phyloP scores from a whole-genome alignment of 176 grass and related monocot species.

The Eragrostis nindensis region DNA sequence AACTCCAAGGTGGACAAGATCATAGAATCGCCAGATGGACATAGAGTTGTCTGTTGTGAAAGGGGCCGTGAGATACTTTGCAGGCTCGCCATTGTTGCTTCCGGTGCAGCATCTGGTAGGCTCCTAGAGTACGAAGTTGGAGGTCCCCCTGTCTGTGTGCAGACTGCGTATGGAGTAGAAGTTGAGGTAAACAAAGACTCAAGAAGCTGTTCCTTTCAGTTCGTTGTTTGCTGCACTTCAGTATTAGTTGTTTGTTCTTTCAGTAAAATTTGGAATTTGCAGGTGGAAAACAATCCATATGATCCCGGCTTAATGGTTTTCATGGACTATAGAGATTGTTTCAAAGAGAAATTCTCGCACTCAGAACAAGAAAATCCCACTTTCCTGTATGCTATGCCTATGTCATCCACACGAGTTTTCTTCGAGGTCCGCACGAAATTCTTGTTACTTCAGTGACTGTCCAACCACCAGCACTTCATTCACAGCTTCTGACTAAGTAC shows the following conservation, averaged over 20 bases:
- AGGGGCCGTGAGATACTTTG: constrained; percentile 65
- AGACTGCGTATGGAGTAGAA: constrained; percentile 97
- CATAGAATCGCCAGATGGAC: constrained; percentile 76
- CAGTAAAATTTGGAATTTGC: constrained; percentile 60
- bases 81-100: constrained; percentile 99
- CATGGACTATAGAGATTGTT: constrained; percentile 98
- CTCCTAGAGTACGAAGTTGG: constrained; percentile 96
- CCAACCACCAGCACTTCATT: neutral
- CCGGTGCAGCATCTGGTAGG: constrained; percentile 93
- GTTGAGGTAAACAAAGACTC: constrained; percentile 71
- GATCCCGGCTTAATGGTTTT: constrained; percentile 99
- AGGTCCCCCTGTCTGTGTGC: constrained; percentile 88
- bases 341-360: constrained; percentile 60
- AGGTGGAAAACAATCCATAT: constrained; percentile 97
- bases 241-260: constrained; percentile 36
- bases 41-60: constrained; percentile 82
- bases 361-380: constrained; percentile 78
- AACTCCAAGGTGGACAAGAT: constrained; percentile 96
- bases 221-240: neutral
- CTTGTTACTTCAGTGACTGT: neutral
- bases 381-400: constrained; percentile 98
- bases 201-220: neutral
- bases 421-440: constrained; percentile 64
- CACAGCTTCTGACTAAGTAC: constrained; percentile 21
- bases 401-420: constrained; percentile 89